Percentiles rank a stretch among this genome's conserved stretches.
Evolutionary conservation across 306 rosid species (phyloP).

Genomic region (Clitoria ternatea): DNA sequence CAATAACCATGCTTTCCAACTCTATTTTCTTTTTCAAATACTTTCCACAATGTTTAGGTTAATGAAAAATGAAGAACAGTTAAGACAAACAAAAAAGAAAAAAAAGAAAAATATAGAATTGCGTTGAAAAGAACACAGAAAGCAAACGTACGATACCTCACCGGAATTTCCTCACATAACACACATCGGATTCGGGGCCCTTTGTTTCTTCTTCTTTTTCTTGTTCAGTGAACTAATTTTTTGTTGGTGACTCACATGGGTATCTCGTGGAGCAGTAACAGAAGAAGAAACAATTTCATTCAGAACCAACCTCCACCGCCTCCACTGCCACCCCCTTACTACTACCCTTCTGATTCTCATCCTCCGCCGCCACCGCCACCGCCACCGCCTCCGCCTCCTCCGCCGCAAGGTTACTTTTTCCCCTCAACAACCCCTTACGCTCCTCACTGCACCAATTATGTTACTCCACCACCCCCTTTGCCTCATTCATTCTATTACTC

Average conservation of each 20-base stretch:
- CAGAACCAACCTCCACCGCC: slow-evolving; percentile 41
- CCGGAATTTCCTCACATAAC: background rate
- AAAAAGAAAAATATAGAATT: background rate
- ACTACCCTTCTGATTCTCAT: slow-evolving; percentile 28
- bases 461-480: slow-evolving; percentile 22
- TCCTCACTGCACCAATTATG: slow-evolving; percentile 11
- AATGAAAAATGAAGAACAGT: background rate
- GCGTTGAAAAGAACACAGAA: background rate
- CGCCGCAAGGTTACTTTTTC: slow-evolving; percentile 32
- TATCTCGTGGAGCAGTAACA: slow-evolving; percentile 55
- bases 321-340: slow-evolving; percentile 34
- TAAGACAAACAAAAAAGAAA: no score
- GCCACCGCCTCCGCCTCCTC: slow-evolving; percentile 17
- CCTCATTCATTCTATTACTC: slow-evolving; percentile 41
- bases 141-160: background rate
- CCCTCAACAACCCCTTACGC: slow-evolving; percentile 26
- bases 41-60: no score
- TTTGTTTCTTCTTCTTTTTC: background rate
- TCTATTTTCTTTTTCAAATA: no score
- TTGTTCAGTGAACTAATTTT: background rate
- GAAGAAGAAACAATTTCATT: slow-evolving; percentile 47
- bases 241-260: slow-evolving; percentile 54
- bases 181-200: background rate
- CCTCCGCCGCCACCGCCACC: slow-evolving; percentile 32
- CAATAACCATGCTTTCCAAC: no score